These are phyloP conservation scores for Neurospora tetraspora DNA, from an alignment of 495 filamentous ascomycete genomes.

Conservation along the genomic window DNA sequence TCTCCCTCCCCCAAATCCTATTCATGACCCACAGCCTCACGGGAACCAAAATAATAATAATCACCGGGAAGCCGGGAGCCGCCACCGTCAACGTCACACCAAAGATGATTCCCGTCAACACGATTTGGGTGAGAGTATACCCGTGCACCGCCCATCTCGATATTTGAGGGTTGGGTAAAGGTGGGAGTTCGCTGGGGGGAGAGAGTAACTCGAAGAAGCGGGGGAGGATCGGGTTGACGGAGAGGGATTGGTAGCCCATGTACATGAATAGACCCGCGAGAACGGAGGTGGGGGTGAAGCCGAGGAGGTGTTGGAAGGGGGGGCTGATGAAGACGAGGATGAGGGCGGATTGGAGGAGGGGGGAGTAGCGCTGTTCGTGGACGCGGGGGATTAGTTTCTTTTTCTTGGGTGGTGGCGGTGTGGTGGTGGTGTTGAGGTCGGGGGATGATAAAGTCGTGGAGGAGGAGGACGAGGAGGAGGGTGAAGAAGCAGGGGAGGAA, in stretches of 20 bases:
- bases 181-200: constrained; percentile 53
- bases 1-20: constrained; percentile 49
- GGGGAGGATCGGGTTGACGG: constrained; percentile 56
- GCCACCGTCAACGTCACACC: constrained; percentile 53
- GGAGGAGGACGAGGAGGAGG: background rate
- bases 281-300: constrained; percentile 58
- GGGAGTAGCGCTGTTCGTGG: constrained; percentile 61
- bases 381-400: constrained; percentile 33
- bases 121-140: constrained; percentile 53
- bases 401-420: background rate
- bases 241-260: constrained; percentile 65
- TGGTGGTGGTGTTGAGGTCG: background rate
- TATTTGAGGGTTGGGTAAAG: constrained; percentile 27
- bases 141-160: constrained; percentile 45
- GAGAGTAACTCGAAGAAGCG: constrained; percentile 56
- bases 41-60: constrained; percentile 58
- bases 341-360: constrained; percentile 51
- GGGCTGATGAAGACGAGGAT: constrained; percentile 55
- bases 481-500: background rate
- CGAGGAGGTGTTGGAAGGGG: constrained; percentile 59
- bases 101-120: constrained; percentile 52
- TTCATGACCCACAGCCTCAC: constrained; percentile 55
- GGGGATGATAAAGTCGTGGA: background rate
- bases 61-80: constrained; percentile 55
- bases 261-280: constrained; percentile 62